Evolutionary conservation across 495 filamentous ascomycete species (phyloP), one percentile per base, ranked within the genome.

Genomic region (Cercophora samala): DNA sequence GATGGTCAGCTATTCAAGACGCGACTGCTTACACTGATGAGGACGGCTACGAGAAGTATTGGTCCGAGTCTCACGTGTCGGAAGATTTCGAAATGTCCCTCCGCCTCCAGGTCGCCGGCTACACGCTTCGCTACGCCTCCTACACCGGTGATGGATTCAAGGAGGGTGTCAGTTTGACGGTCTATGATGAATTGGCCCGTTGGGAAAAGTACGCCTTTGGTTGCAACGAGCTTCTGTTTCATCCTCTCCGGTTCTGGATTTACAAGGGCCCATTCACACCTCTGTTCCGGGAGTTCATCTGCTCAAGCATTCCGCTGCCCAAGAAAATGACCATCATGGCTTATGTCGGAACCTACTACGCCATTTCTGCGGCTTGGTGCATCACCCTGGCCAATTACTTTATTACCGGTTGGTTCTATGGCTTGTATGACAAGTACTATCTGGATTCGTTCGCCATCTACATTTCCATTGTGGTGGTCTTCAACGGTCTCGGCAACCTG

Each of bases 141-240:
- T 93, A 89, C 81, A 84, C 87, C 21, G 87, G 87, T 58, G 86
- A 91, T 24, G 91, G 89, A 60, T 93, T 92, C 80, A 93, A 93
- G 75, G 91, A 93, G 73, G 91, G 91, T 67, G 91, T 93, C 24
- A 93, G 91, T 18, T 81, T 93, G n/a, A 93, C 91, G 5, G 91
- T 93, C 29, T 93, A 93, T 76, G 91, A 93, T 75, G 91, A 93
- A 73, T 80, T 93, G 23, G 87, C 89, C 4, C 88, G 91, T 37
- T 93, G 90, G 90, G 90, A 93, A 70, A 93, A 93, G 76, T 93
- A 93, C 75, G 91, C 91, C 5, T 93, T 93, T 73, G 91, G 91
- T n/a, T 93, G 91, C 76, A 91, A 89, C 79, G 91, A 93, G 75
- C 78, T 93, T 58, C 82, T 93, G 66, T 93, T 93, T 83, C 80